phyloP scores from a whole-genome alignment of 2,329 filamentous ascomycete species.

The Hypoxylon sp. region DNA sequence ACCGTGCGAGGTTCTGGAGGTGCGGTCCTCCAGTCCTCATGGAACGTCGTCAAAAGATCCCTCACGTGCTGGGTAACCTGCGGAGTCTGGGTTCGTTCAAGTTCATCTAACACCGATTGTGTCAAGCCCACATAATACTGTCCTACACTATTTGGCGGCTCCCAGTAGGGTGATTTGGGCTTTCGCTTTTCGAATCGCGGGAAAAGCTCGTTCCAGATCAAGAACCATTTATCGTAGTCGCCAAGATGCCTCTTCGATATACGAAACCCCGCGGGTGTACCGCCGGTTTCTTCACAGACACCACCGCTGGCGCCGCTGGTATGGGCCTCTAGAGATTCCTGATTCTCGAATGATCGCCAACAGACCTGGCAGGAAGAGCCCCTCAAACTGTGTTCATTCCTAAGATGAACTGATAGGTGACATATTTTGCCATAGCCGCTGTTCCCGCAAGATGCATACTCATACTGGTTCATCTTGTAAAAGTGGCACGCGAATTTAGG shows the following conservation, averaged over 20 bases:
- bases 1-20: background rate
- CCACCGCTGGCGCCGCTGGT: background rate
- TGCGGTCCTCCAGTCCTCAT: background rate
- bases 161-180: slow-evolving; percentile 8
- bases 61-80: background rate
- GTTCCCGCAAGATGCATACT: background rate
- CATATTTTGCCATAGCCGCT: background rate
- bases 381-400: background rate
- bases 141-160: background rate
- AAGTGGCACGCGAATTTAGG: slow-evolving; percentile 9
- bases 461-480: slow-evolving; percentile 13
- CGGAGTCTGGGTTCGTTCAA: background rate
- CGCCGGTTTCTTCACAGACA: background rate
- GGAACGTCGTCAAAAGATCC: background rate
- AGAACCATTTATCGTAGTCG: slow-evolving; percentile 5
- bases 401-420: slow-evolving; percentile 4
- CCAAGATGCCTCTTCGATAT: background rate
- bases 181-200: background rate
- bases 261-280: background rate
- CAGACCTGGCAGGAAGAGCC: background rate
- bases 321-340: background rate
- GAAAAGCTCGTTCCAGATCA: slow-evolving; percentile 4
- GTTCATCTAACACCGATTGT: background rate
- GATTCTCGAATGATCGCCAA: slow-evolving; percentile 1
- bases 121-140: background rate